Percentiles rank a stretch among this genome's conserved stretches.
phyloP scores from a whole-genome alignment of 345 rosid genomes.

The Euclidium syriacum region DNA sequence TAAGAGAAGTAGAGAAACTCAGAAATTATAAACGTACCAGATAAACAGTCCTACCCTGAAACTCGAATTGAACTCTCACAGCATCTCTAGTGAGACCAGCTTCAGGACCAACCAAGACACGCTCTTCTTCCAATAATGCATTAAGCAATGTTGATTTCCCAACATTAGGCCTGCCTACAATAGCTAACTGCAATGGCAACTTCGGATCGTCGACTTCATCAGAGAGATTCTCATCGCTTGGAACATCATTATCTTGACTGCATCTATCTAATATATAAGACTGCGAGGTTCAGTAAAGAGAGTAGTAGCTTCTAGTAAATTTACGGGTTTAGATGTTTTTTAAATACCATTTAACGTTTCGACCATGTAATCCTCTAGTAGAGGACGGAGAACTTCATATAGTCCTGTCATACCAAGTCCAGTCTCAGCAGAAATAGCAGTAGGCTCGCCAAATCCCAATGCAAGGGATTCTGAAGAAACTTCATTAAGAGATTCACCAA shows the following conservation, averaged over 20 bases:
- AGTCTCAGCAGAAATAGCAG: constrained; percentile 92
- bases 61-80: constrained; percentile 75
- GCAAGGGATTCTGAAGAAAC: constrained; percentile 57
- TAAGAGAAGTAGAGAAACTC: background rate
- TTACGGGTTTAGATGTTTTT: background rate
- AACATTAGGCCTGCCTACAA: constrained; percentile 90
- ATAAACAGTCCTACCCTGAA: constrained; percentile 75
- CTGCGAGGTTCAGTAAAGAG: constrained; percentile 19
- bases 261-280: constrained; percentile 29
- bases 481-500: constrained; percentile 52
- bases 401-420: constrained; percentile 90
- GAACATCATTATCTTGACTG: constrained; percentile 31
- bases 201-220: constrained; percentile 59
- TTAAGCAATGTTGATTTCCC: constrained; percentile 94
- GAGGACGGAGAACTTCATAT: constrained; percentile 64
- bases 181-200: constrained; percentile 87
- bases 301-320: background rate
- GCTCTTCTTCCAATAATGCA: constrained; percentile 82
- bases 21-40: constrained; percentile 42
- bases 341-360: constrained; percentile 52
- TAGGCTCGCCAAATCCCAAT: constrained; percentile 88
- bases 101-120: constrained; percentile 96
- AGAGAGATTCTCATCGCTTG: constrained; percentile 29
- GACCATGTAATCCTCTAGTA: constrained; percentile 59
- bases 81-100: constrained; percentile 97